These are phyloP conservation scores for Pythium guiyangense DNA, from an alignment of 352 stramenopile genomes.

Conservation along the genomic window DNA sequence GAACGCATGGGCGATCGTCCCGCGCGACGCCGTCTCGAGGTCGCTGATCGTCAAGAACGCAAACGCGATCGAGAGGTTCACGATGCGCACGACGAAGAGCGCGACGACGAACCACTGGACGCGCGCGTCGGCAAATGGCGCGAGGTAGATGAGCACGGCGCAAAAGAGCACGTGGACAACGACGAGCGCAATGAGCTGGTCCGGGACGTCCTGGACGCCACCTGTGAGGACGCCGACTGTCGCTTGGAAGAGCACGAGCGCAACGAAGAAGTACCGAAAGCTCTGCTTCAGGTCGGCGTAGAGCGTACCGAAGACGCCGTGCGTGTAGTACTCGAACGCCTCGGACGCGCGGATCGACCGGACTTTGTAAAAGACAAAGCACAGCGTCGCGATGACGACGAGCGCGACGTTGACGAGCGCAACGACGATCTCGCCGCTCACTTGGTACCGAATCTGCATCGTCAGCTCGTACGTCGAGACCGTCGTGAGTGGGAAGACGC, in stretches of 20 bases:
- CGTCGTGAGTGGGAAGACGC: constrained; percentile 48
- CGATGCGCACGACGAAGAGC: constrained; percentile 37
- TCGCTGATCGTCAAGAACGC: constrained; percentile 52
- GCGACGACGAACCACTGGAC: constrained; percentile 30
- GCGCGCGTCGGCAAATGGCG: constrained; percentile 36
- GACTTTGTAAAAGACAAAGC: constrained; percentile 39
- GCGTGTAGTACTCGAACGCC: constrained; percentile 42
- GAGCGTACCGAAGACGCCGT: constrained; percentile 49
- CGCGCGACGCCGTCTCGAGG: constrained; percentile 27
- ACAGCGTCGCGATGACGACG: constrained; percentile 36
- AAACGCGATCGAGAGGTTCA: constrained; percentile 49
- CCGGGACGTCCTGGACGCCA: constrained; percentile 30
- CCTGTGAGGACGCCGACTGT: constrained; percentile 49
- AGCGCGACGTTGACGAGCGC: constrained; percentile 42
- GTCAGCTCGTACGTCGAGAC: constrained; percentile 56
- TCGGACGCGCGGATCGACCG: constrained; percentile 26
- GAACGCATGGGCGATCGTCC: constrained; percentile 41
- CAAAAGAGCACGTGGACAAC: constrained; percentile 49
- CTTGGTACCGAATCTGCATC: constrained; percentile 56
- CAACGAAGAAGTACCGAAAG: constrained; percentile 63
- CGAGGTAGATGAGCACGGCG: constrained; percentile 39
- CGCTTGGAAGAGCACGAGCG: constrained; percentile 40
- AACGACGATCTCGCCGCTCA: constrained; percentile 37
- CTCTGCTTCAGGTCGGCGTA: constrained; percentile 50
- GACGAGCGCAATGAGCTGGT: constrained; percentile 50